phyloP scores from a whole-genome alignment of 2,329 filamentous ascomycete genomes.

The Macrophomina tecta region DNA sequence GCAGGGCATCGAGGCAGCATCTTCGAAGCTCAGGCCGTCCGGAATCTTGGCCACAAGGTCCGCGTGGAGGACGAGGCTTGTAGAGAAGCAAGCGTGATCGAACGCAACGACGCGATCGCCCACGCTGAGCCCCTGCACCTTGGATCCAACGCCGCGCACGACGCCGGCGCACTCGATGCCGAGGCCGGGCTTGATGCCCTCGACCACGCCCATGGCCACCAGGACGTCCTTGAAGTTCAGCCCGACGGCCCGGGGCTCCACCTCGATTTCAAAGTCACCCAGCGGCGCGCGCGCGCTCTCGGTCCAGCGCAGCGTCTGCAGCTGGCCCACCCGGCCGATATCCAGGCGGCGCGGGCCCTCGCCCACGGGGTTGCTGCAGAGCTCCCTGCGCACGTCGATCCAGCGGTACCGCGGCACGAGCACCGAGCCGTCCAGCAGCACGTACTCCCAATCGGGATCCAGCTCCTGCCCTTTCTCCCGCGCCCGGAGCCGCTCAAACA shows the following conservation, averaged over 20 bases:
- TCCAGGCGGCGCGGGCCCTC: slow-evolving; percentile 20
- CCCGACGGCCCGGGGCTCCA: slow-evolving; percentile 35
- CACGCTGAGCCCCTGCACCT: slow-evolving; percentile 15
- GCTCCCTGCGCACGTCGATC: slow-evolving; percentile 28
- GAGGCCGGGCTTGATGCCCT: slow-evolving; percentile 32
- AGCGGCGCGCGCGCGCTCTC: not conserved
- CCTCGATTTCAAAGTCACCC: slow-evolving; percentile 26
- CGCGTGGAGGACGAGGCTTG: slow-evolving; percentile 16
- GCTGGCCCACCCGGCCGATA: slow-evolving; percentile 32
- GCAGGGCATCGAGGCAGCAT: slow-evolving; percentile 37
- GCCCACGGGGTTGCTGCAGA: slow-evolving; percentile 1
- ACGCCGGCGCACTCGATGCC: slow-evolving; percentile 30
- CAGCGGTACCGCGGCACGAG: slow-evolving; percentile 36
- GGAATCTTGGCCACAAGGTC: slow-evolving; percentile 34
- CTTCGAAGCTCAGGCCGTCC: slow-evolving; percentile 35
- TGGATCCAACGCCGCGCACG: slow-evolving; percentile 34
- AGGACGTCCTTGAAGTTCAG: slow-evolving; percentile 35
- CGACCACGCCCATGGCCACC: slow-evolving; percentile 35
- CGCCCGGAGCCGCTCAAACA: slow-evolving; percentile 29
- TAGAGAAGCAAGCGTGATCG: slow-evolving; percentile 11
- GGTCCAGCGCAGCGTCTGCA: slow-evolving; percentile 35
- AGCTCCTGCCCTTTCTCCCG: slow-evolving; percentile 9
- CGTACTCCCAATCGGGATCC: slow-evolving; percentile 40
- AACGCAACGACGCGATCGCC: slow-evolving; percentile 34
- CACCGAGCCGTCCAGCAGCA: slow-evolving; percentile 32